Base-by-base conservation (phyloP, 1,284 basidiomycete genomes). In the Leccinum subrobustum region DNA sequence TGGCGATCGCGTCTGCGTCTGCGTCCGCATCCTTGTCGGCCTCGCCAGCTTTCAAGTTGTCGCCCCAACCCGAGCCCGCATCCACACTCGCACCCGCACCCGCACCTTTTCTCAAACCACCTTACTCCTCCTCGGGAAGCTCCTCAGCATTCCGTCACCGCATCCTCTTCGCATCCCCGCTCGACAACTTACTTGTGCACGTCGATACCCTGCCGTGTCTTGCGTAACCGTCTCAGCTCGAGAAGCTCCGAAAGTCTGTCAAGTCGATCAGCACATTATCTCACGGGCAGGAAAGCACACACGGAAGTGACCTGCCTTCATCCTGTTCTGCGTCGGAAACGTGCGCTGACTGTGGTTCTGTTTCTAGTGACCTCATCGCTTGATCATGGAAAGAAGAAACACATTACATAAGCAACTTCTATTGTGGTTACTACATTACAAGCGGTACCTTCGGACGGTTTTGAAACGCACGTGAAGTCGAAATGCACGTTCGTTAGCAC, bases 161-260 rank as follows among this genome's bases (percentile, higher is more conserved):
- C 74, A 81, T 87, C 80, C 86, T 89, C 76, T 87, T 89, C 6
- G 74, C 78, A 68, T 95, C 93, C 1, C 96, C 96, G 60, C 89
- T 87, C 70, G 89, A 93, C 25, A 99, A n/a, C n/a, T n/a, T n/a
- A 79, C 68, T 90, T 93, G 29, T 88, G 80, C 0, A 88, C 83
- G 67, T 98, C 94, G 62, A 98, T 98, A 0, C 96, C 96, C 68
- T 89, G 85, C 53, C 89, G 82, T 8, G 85, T 76, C 65, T 86
- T 87, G 52, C 88, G 83, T 23, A 97, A 79, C 69, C 88, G 92
- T 42, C 95, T 85, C 12, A 98, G 78, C 59, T 95, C 89, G 39
- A 97, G 83, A 20, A 98, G 81, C 59, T 98, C 95, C 64, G 91
- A 83, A 29, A 97, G 70, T 57, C 88, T 91, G 42, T 44, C 42